Conservation (phyloP, 495 filamentous ascomycete species). For the Penicillium diatomitis region DNA sequence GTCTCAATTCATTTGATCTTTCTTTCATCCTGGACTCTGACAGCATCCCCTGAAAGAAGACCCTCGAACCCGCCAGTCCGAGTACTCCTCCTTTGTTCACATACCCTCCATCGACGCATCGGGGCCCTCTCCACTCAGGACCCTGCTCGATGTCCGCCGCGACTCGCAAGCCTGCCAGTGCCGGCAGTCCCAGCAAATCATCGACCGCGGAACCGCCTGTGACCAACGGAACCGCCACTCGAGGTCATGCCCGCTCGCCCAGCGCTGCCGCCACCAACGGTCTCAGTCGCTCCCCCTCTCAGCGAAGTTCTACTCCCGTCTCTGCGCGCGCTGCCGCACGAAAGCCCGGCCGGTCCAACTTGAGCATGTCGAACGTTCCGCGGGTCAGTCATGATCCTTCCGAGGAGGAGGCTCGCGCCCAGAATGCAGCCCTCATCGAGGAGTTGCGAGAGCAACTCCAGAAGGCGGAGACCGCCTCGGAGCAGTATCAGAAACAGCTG, state of each 20-base stretch:
- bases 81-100: background rate
- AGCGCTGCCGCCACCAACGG: conserved; percentile 28
- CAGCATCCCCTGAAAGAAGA: background rate
- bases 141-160: conserved; percentile 34
- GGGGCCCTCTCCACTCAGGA: conserved; percentile 7
- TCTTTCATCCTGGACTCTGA: too few relatives aligned
- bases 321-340: conserved; percentile 61
- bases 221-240: conserved; percentile 30
- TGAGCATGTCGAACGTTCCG: conserved; percentile 49
- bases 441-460: conserved; percentile 74
- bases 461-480: conserved; percentile 68
- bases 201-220: conserved; percentile 26
- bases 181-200: conserved; percentile 32
- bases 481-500: conserved; percentile 74
- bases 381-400: conserved; percentile 48
- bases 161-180: conserved; percentile 36
- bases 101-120: conserved; percentile 9
- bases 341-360: conserved; percentile 48
- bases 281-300: conserved; percentile 32
- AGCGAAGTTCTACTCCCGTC: conserved; percentile 46
- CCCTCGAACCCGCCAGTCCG: too few relatives aligned
- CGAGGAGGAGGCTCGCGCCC: conserved; percentile 53
- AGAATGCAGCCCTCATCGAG: conserved; percentile 72
- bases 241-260: conserved; percentile 36
- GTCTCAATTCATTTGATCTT: too few relatives aligned